Percentiles rank a stretch among this genome's conserved stretches.
These are phyloP conservation scores for Colletotrichum orchidophilum DNA, from an alignment of 2,329 filamentous ascomycete genomes.

Conservation along the genomic window DNA sequence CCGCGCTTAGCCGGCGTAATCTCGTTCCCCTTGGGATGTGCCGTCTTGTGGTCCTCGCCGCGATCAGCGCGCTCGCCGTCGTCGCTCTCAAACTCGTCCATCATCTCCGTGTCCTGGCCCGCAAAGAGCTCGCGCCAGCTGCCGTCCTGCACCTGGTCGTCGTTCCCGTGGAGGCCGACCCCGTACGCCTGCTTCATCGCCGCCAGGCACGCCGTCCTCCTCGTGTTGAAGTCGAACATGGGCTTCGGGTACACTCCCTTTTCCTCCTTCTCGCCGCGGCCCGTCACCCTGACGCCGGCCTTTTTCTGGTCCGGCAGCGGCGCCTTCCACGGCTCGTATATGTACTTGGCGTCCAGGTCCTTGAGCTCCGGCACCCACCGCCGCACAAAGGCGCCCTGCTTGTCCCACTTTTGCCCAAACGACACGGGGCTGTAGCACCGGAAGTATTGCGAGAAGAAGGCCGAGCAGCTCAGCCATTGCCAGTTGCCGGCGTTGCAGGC, in stretches of 20 bases:
- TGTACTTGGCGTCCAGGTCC: constrained; percentile 71
- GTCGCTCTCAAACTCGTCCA: constrained; percentile 46
- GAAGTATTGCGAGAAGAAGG: constrained; percentile 79
- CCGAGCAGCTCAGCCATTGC: constrained; percentile 81
- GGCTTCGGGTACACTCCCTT: constrained; percentile 73
- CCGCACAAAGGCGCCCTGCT: constrained; percentile 70
- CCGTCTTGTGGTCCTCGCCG: constrained; percentile 36
- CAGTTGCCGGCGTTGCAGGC: constrained; percentile 81
- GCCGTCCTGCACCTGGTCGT: constrained; percentile 69
- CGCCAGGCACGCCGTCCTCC: constrained; percentile 69
- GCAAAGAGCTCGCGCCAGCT: constrained; percentile 60
- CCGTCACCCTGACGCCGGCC: constrained; percentile 70
- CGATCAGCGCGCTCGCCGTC: constrained; percentile 45
- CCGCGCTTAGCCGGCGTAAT: constrained; percentile 31
- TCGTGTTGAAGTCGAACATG: constrained; percentile 78
- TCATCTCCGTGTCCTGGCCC: constrained; percentile 49
- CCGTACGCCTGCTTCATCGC: constrained; percentile 77
- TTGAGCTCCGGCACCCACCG: constrained; percentile 74
- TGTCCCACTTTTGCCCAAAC: constrained; percentile 82
- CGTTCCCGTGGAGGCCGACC: constrained; percentile 71
- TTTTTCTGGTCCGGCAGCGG: constrained; percentile 73
- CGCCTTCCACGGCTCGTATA: constrained; percentile 84
- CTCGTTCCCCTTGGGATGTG: constrained; percentile 19
- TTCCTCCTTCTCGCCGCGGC: constrained; percentile 56
- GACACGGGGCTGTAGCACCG: constrained; percentile 76